A percentile compares a stretch with the other conserved stretches of the same genome.
Conservation (phyloP, 306 rosid species). For the Fragaria vesca region DNA sequence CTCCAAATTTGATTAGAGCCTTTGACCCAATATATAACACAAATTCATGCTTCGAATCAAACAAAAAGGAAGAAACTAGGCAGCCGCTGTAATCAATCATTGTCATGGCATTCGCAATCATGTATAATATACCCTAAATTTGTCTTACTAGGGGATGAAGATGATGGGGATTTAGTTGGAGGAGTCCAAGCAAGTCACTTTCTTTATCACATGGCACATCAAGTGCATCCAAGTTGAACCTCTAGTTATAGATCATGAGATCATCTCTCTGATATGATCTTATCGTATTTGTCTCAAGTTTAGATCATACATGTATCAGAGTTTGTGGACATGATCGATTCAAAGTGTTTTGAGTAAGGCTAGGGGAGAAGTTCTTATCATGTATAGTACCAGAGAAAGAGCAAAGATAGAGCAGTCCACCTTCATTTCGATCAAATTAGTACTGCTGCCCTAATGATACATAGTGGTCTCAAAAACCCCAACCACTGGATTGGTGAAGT, state of each 20-base stretch:
- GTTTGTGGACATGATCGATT: not conserved
- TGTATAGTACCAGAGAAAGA: not conserved
- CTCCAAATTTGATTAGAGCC: not conserved
- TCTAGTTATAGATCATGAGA: not conserved
- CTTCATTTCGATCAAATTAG: conserved; percentile 2
- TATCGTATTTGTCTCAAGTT: not conserved
- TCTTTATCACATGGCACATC: conserved; percentile 15
- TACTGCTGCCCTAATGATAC: not conserved
- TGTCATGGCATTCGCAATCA: conserved; percentile 40
- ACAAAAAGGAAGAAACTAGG: not conserved
- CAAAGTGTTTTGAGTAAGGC: not conserved
- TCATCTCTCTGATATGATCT: not conserved
- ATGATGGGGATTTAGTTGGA: conserved; percentile 20
- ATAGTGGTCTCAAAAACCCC: not conserved
- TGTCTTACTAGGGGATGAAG: conserved; percentile 12
- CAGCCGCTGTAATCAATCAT: conserved; percentile 26
- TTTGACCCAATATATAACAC: not conserved
- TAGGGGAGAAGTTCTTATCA: not conserved
- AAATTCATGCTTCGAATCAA: not conserved
- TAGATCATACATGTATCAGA: conserved; percentile 1
- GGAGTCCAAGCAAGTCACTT: conserved; percentile 13
- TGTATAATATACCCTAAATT: not conserved
- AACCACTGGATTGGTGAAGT: not conserved
- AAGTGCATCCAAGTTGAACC: conserved; percentile 8
- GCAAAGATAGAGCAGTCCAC: not conserved